Conservation (phyloP, 2,329 filamentous ascomycete species). For the Cladophialophora yegresii region DNA sequence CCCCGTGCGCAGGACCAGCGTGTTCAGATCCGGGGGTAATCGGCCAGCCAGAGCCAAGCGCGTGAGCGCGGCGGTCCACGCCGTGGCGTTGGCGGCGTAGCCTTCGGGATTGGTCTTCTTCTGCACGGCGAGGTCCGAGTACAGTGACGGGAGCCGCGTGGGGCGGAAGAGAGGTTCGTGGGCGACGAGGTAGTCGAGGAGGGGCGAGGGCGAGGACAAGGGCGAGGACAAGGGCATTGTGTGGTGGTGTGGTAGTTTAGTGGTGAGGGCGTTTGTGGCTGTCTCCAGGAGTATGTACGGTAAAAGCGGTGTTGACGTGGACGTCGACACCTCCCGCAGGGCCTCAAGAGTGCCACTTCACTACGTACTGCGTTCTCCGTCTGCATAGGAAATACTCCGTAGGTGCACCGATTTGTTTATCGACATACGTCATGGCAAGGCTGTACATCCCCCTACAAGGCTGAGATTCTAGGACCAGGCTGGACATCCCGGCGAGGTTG, state of each 20-base stretch:
- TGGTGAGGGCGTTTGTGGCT: background rate
- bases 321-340: background rate
- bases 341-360: background rate
- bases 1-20: constrained; percentile 55
- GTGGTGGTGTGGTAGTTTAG: too few species aligned
- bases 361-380: too few species aligned
- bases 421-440: constrained; percentile 3
- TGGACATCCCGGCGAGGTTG: too few species aligned
- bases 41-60: constrained; percentile 67
- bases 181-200: constrained; percentile 35
- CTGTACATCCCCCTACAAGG: background rate
- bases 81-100: constrained; percentile 74
- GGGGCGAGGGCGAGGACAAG: too few species aligned
- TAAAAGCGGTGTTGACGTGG: background rate
- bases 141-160: constrained; percentile 78
- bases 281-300: too few species aligned
- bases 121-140: constrained; percentile 80
- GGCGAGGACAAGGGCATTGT: too few species aligned
- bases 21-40: constrained; percentile 50
- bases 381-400: background rate
- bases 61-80: constrained; percentile 76
- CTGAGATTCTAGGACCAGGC: background rate
- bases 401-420: background rate
- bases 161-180: constrained; percentile 42
- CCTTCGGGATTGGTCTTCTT: constrained; percentile 79